Base-by-base conservation (phyloP, 139 green algal species). In the Coelastrella sp. region DNA sequence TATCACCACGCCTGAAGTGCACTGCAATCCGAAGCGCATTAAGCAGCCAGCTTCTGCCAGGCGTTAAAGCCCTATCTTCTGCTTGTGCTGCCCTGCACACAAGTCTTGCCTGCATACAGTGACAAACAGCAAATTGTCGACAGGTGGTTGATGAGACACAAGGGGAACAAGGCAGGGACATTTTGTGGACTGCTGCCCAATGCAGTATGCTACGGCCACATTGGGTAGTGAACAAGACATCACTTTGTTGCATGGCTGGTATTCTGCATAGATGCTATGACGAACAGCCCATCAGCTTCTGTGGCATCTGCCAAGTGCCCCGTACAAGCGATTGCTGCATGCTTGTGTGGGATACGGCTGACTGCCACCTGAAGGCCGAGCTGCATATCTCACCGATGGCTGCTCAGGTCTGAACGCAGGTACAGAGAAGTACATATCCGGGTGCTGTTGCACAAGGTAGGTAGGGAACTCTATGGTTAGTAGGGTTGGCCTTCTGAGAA, bases 341-440 rank as follows among this genome's bases (percentile, higher is more conserved):
- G n/a, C n/a, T n/a, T n/a, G n/a, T n/a, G n/a, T n/a, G n/a, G n/a
- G n/a, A n/a, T n/a, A n/a, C n/a, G n/a, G n/a, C n/a, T n/a, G n/a
- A n/a, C n/a, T n/a, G n/a, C n/a, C n/a, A n/a, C n/a, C n/a, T n/a
- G n/a, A n/a, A n/a, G n/a, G n/a, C n/a, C n/a, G n/a, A n/a, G n/a
- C n/a, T n/a, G n/a, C n/a, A 17, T 11, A 21, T 45, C 63, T 76
- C 67, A 76, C 67, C 41, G 67, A 76, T 3, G 67, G 67, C 5
- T 76, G 67, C 17, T 76, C 41, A 34, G 67, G 67, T 17, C 41
- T 43, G 17, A 76, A 76, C 25, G 40, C 21, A 11, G 67, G 67
- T 19, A 76, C 67, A 35, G 67, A 43, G 37, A 76, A 45, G 34
- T 57, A 76, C 67, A 76, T 76, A 37, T 76, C 67, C 35, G 67